These are phyloP conservation scores for Phytopythium mirpurense DNA, from an alignment of 352 stramenopile species.

Conservation along the genomic window DNA sequence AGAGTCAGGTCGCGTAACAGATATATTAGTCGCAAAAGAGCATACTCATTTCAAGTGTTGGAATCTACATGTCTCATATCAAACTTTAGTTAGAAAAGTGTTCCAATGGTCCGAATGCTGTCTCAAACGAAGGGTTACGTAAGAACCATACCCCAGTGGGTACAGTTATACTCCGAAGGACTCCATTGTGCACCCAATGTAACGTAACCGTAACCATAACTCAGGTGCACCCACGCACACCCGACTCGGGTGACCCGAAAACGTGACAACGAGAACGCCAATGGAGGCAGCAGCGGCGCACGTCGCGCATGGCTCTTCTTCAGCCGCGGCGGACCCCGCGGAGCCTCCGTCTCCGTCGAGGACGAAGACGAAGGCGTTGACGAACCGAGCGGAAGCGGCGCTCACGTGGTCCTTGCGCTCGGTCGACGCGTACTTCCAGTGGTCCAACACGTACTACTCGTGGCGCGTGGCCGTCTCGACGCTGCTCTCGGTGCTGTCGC, in stretches of 20 bases:
- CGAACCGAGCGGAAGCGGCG: constrained; percentile 1
- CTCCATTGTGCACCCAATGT: background rate
- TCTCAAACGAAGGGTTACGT: too few relatives aligned
- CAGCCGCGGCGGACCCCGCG: background rate
- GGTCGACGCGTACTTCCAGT: constrained; percentile 43
- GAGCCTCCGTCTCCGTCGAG: too few relatives aligned
- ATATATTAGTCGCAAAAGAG: too few relatives aligned
- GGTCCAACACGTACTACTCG: constrained; percentile 71
- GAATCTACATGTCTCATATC: too few relatives aligned
- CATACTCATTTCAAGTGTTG: too few relatives aligned
- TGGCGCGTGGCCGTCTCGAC: constrained; percentile 46
- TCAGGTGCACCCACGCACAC: background rate
- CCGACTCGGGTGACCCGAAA: too few relatives aligned
- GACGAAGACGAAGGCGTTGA: too few relatives aligned
- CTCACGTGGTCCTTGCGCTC: constrained; percentile 19
- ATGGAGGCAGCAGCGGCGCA: background rate
- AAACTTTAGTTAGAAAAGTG: too few relatives aligned
- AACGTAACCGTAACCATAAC: background rate
- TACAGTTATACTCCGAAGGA: background rate
- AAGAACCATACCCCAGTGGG: too few relatives aligned
- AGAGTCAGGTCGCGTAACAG: background rate
- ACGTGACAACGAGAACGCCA: background rate
- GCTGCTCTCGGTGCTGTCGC: constrained; percentile 33
- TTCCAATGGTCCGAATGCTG: too few relatives aligned
- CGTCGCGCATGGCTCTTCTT: background rate